Base-by-base conservation (phyloP, 768 basidiomycete species). In the Cantharellus cinnabarinus region DNA sequence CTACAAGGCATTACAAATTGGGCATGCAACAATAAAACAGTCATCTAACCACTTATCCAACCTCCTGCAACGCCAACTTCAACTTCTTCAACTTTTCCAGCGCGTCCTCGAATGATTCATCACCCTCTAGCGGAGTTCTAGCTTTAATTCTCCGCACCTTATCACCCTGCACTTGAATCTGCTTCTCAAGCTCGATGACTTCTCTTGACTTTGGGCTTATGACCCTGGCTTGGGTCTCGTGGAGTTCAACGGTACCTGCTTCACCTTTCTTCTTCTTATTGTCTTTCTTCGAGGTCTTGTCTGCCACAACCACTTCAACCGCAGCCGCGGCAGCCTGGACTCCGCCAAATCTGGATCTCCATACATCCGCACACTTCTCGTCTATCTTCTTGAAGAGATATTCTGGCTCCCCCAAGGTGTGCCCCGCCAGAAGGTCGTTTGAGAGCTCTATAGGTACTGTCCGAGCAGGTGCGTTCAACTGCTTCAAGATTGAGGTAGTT, bases 351-450 rank as follows among this genome's bases (percentile, higher is more conserved):
- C 79, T 80, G 53, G 70, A 70, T 64, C 82, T 77, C 83, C 85
- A 98, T 3, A 78, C 76, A 39, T 89, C 83, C 35, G 82, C 83
- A 83, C 83, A 84, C 67, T 79, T 83, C 66, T 94, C 88, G 61
- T 95, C 89, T 61, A 99, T 95, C 69, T 80, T 83, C 72, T 84
- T 88, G 75, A 99, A 99, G 62, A 99, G 71, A 70, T 97, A 85
- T 52, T 79, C 88, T 3, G 95, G 88, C 61, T 77, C 79, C 54
- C 89, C 88, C 58, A 98, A 81, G 35, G 71, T 74, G 70, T 99
- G 94, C 0, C 89, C 89, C 0, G 80, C 78, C 50, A 97, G 77
- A 62, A 99, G 81, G 68, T 98, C 95, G 64, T 79, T 81, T 3
- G 77, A 73, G 63, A 95, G 73, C 4, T 74, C 74, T 59, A 76